phyloP scores from a whole-genome alignment of 78 protist genomes.

The Dictyostelium capitatum region DNA sequence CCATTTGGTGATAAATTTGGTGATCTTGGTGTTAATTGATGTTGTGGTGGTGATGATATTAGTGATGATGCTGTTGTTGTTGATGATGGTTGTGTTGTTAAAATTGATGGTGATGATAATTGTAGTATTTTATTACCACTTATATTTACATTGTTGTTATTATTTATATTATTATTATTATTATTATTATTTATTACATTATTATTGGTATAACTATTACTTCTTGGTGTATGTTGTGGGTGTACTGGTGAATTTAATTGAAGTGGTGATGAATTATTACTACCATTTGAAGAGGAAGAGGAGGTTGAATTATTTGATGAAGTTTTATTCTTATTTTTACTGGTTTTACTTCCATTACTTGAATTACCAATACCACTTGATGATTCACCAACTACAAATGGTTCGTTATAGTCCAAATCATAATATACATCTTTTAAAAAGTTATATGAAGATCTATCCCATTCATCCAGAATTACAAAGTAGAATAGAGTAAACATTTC shows the following conservation, averaged over 20 bases:
- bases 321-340: neutral
- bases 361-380: neutral
- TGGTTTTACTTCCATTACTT: neutral
- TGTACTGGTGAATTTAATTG: neutral
- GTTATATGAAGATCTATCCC: conserved; percentile 43
- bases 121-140: conserved; percentile 1
- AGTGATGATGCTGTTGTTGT: neutral
- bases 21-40: conserved; percentile 7
- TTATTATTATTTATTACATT: conserved; percentile 1
- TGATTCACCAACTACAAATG: neutral
- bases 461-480: conserved; percentile 72
- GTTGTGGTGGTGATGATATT: neutral
- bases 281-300: neutral
- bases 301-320: neutral
- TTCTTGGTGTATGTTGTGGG: conserved; percentile 3
- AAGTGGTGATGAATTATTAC: conserved; percentile 1
- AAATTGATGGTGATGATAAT: neutral
- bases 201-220: neutral
- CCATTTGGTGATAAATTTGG: neutral
- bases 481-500: conserved; percentile 57
- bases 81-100: neutral
- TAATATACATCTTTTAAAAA: conserved; percentile 31
- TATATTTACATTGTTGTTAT: neutral
- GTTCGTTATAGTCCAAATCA: conserved; percentile 45
- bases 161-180: neutral